phyloP scores from a whole-genome alignment of 768 basidiomycete species.

The Kwoniella sp. region DNA sequence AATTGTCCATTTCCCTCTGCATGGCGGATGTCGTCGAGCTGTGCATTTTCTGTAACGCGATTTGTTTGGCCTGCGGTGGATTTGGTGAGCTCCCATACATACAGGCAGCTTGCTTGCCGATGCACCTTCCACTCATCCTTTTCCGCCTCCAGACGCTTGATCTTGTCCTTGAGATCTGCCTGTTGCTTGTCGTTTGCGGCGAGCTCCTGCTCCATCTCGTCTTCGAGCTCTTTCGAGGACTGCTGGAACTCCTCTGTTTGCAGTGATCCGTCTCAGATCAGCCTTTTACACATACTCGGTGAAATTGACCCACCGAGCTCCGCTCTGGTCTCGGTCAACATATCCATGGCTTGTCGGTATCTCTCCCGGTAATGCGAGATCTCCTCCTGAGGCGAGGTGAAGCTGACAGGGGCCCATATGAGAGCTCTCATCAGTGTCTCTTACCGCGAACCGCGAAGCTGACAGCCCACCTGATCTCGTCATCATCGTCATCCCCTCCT shows the following conservation, averaged over 20 bases:
- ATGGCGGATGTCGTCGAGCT: slow-evolving; percentile 85
- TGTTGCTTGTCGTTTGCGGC: slow-evolving; percentile 41
- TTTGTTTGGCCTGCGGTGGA: slow-evolving; percentile 46
- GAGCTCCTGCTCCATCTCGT: slow-evolving; percentile 47
- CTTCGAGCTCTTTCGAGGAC: slow-evolving; percentile 49
- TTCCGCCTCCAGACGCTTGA: slow-evolving; percentile 40
- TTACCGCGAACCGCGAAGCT: background rate
- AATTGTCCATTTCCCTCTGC: slow-evolving; percentile 92
- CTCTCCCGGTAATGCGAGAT: slow-evolving; percentile 36
- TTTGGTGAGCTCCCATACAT: background rate
- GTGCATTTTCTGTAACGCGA: slow-evolving; percentile 55
- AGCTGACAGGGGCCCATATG: slow-evolving; percentile 21
- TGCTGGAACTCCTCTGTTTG: slow-evolving; percentile 45
- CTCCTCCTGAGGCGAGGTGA: slow-evolving; percentile 40
- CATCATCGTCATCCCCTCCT: slow-evolving; percentile 30
- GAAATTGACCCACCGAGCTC: slow-evolving; percentile 42
- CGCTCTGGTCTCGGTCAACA: slow-evolving; percentile 39
- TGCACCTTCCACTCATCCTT: slow-evolving; percentile 43
- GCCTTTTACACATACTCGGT: too few species aligned
- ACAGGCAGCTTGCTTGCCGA: background rate
- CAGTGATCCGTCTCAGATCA: background rate
- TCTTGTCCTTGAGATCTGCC: slow-evolving; percentile 34
- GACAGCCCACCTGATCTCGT: slow-evolving; percentile 31
- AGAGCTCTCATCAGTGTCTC: too few species aligned
- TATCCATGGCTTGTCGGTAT: slow-evolving; percentile 36